Conservation (phyloP, 352 stramenopile genomes). For the Pythium rishiriense region DNA sequence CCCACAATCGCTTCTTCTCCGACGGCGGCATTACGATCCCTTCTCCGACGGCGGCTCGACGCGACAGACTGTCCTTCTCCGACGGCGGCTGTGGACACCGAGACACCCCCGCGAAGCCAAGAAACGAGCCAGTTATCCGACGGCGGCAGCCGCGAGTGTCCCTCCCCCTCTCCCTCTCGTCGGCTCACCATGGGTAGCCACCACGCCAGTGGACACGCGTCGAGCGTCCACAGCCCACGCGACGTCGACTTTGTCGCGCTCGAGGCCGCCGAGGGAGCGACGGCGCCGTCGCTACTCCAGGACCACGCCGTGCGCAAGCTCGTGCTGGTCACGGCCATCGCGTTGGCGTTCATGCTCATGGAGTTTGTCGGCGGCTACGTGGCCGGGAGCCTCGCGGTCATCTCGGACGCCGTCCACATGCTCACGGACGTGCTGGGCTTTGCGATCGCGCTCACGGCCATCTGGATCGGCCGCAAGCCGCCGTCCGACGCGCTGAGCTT, state of each 20-base stretch:
- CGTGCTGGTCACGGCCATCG: conserved; percentile 70
- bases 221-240: background rate
- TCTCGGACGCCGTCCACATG: conserved; percentile 86
- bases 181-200: conserved; percentile 4
- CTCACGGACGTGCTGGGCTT: conserved; percentile 78
- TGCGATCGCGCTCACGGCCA: conserved; percentile 75
- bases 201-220: background rate
- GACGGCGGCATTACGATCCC: background rate
- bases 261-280: background rate
- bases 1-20: conserved; percentile 7
- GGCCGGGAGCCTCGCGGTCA: conserved; percentile 93
- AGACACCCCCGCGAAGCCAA: too few relatives aligned
- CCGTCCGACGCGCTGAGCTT: conserved; percentile 81
- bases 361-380: conserved; percentile 94
- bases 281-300: background rate
- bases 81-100: background rate
- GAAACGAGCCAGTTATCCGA: conserved; percentile 11
- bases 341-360: conserved; percentile 93
- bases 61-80: conserved; percentile 2
- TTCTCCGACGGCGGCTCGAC: background rate
- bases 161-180: background rate
- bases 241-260: conserved; percentile 1
- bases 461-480: conserved; percentile 58
- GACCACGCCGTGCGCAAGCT: conserved; percentile 44
- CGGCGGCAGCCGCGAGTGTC: background rate